Evolutionary conservation across 305 asterid species (phyloP), one percentile per base, ranked within the genome.

Genomic region (Withania somnifera): DNA sequence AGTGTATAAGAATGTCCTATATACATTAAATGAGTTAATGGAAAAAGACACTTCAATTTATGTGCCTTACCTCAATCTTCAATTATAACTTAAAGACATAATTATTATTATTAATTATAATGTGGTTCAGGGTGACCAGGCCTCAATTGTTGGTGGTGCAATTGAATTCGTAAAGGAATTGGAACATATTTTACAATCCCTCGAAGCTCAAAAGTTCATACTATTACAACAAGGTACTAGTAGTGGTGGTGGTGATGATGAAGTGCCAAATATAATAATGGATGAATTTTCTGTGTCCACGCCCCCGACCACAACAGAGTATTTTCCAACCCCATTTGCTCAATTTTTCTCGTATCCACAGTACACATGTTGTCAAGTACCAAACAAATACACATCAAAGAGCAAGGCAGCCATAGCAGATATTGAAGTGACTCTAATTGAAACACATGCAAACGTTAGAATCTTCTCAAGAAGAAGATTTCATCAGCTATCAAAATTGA

Each of bases 121-220:
- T 69, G 4, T 52, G 36, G 8, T 80, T 68, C 77, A 95, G 99
- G 98, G 98, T 76, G 98, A 95, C 85, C 98, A 95, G 68, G 97
- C 98, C 7, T 95, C 99, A 2, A 91, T 93, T 10, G 97, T 95
- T 40, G 98, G 98, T n/a, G 99, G 99, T 11, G 97, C 98, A 51
- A 92, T 95, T 64, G 97, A 95, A 22, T 95, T 91, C 82, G 97
- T 95, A 82, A 95, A 94, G 90, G 98, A 92, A 60, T 90, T 95
- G 2, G 98, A 95, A 19, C 97, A 95, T 87, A 87, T 89, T 26
- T 80, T 95, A 58, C 99, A 92, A 68, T 86, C 93, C 30, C 93
- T 95, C 11, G 98, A 95, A 85, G 95, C 94, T 80, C 81, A 92
- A 83, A 95, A 92, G 52, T 87, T 80, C 22, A 73, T 76, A 22